Evolutionary conservation across 495 filamentous ascomycete genomes (phyloP).

Genomic region (Trichoderma reesei): DNA sequence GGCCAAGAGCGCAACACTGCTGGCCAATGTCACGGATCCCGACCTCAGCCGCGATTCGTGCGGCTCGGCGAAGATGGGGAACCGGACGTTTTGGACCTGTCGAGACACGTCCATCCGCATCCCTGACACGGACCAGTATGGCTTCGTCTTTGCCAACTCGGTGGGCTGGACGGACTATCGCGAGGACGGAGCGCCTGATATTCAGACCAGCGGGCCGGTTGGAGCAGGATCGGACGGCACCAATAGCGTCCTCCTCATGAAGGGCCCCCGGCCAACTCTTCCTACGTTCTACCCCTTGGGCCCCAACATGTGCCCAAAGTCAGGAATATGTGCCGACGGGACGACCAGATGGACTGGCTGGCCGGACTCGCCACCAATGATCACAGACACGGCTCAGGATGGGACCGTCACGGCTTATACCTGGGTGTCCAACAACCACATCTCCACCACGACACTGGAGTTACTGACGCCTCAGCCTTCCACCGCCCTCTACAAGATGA

Average conservation of each 20-base stretch:
- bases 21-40: constrained; percentile 25
- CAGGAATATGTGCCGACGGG: constrained; percentile 20
- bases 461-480: constrained; percentile 17
- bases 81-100: constrained; percentile 23
- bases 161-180: constrained; percentile 22
- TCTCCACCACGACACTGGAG: constrained; percentile 15
- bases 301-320: constrained; percentile 17
- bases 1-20: constrained; percentile 14
- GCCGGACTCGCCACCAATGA: constrained; percentile 24
- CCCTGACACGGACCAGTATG: constrained; percentile 14
- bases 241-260: constrained; percentile 14
- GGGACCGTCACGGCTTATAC: constrained; percentile 20
- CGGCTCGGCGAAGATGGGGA: constrained; percentile 19
- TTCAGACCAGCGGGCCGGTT: background rate
- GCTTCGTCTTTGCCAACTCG: constrained; percentile 19
- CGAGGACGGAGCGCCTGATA: constrained; percentile 13
- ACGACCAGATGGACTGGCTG: constrained; percentile 19
- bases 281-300: constrained; percentile 21
- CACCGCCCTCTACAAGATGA: constrained; percentile 18
- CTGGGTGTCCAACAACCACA: constrained; percentile 23
- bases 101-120: constrained; percentile 20
- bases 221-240: background rate
- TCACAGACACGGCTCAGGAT: constrained; percentile 14
- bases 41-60: constrained; percentile 24
- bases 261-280: constrained; percentile 17